Evolutionary conservation across 1,284 basidiomycete species (phyloP).

Genomic region (Heterobasidion annosum): DNA sequence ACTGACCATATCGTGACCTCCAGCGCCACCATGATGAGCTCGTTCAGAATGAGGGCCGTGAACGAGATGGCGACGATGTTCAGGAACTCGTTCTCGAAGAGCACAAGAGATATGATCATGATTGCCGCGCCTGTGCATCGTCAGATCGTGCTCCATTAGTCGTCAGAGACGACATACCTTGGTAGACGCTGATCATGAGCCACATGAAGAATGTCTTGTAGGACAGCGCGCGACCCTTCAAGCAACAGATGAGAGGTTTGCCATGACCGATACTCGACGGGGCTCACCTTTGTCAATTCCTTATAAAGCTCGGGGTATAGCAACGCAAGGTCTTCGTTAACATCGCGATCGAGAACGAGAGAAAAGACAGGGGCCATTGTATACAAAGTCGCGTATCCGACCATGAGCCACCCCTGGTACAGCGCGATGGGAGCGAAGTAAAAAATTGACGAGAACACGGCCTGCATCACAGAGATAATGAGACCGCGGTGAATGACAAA

Average conservation of each 20-base stretch:
- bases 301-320: constrained; percentile 98
- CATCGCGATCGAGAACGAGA: constrained; percentile 91
- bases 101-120: constrained; percentile 93
- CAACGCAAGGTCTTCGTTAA: constrained; percentile 91
- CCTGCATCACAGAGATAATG: constrained; percentile 97
- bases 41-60: constrained; percentile 92
- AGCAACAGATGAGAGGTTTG: constrained; percentile 6
- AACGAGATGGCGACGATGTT: constrained; percentile 99
- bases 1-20: constrained; percentile 94
- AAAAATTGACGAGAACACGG: constrained; percentile 95
- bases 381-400: constrained; percentile 95
- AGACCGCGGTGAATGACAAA: constrained; percentile 98
- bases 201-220: constrained; percentile 99
- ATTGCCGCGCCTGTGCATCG: constrained; percentile 75
- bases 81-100: constrained; percentile 97
- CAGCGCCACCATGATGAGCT: constrained; percentile 97
- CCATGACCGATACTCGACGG: background rate
- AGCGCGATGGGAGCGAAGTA: constrained; percentile 98
- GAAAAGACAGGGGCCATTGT: constrained; percentile 99
- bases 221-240: constrained; percentile 81
- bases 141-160: background rate
- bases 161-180: constrained; percentile 47
- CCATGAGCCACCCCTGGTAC: constrained; percentile 98
- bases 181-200: constrained; percentile 96
- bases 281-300: constrained; percentile 83